A percentile compares a stretch with the other conserved stretches of the same genome.
Evolutionary conservation across 176 grass and related monocot species (phyloP).

Genomic region (Oryza rufipogon): DNA sequence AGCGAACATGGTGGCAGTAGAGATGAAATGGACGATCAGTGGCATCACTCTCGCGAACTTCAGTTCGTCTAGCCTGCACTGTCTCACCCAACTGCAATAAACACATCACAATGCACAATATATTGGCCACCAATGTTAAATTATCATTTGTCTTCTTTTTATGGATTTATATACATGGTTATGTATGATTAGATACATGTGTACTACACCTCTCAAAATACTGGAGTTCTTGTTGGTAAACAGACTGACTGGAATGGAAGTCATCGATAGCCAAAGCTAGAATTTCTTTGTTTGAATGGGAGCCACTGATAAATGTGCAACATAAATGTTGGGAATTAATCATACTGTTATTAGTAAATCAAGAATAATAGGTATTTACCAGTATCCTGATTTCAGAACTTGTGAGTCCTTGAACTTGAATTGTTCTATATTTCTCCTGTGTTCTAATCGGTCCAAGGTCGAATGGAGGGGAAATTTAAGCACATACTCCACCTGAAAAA

Average conservation of each 20-base stretch:
- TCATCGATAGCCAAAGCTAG: constrained; percentile 50
- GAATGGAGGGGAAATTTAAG: constrained; percentile 56
- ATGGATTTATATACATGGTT: too few relatives aligned
- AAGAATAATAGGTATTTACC: constrained; percentile 34
- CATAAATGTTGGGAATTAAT: background rate
- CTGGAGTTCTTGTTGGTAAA: constrained; percentile 58
- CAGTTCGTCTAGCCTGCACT: too few relatives aligned
- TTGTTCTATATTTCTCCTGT: constrained; percentile 74
- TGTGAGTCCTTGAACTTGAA: constrained; percentile 32
- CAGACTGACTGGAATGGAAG: constrained; percentile 53
- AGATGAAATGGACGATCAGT: too few relatives aligned
- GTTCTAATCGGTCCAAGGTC: constrained; percentile 69
- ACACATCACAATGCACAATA: too few relatives aligned
- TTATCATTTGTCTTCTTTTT: too few relatives aligned
- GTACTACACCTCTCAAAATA: constrained; percentile 46
- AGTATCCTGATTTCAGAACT: constrained; percentile 52
- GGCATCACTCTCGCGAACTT: too few relatives aligned
- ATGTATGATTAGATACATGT: too few relatives aligned
- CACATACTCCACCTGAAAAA: constrained; percentile 56
- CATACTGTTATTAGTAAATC: background rate
- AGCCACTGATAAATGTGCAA: constrained; percentile 46
- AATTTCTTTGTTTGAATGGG: constrained; percentile 42
- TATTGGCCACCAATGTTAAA: too few relatives aligned
- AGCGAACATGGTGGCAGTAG: too few relatives aligned
- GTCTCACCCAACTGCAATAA: too few relatives aligned